Evolutionary conservation across 768 basidiomycete species (phyloP).

Genomic region (Naganishia vaughanmartiniae): DNA sequence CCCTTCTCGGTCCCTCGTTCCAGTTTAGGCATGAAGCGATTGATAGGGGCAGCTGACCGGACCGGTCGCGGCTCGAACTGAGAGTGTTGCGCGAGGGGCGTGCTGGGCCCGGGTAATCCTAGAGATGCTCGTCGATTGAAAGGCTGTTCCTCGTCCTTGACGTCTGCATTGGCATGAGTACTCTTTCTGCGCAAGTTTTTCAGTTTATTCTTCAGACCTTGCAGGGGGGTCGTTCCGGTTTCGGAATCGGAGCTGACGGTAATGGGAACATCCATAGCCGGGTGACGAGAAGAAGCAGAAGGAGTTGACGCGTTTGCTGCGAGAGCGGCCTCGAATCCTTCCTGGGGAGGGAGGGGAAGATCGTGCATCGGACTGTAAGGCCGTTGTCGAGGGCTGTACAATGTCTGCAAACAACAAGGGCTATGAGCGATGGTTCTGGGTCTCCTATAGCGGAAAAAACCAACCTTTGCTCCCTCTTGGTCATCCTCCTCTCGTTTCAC

Average conservation of each 20-base stretch:
- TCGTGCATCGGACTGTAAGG: background rate
- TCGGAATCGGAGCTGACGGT: background rate
- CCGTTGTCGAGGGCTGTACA: background rate
- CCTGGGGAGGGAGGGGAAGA: background rate
- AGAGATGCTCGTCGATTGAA: slow-evolving; percentile 16
- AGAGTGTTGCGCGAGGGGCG: background rate
- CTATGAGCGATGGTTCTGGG: background rate
- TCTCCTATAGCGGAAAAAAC: background rate
- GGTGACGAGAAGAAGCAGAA: background rate
- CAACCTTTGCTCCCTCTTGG: slow-evolving; percentile 13
- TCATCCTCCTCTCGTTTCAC: slow-evolving; percentile 9
- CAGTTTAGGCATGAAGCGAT: slow-evolving; percentile 19
- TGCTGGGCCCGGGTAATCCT: background rate
- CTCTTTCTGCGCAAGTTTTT: slow-evolving; percentile 8
- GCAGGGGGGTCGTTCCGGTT: slow-evolving; percentile 1
- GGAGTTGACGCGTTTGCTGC: background rate
- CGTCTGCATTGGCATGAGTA: slow-evolving; percentile 9
- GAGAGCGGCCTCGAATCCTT: slow-evolving; percentile 7
- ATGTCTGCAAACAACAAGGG: background rate
- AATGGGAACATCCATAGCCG: background rate
- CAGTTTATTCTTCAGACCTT: slow-evolving; percentile 18
- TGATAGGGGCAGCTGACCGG: slow-evolving; percentile 7
- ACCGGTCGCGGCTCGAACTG: slow-evolving; percentile 7
- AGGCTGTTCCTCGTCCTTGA: slow-evolving; percentile 9
- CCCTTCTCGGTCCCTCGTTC: background rate